phyloP scores from a whole-genome alignment of 2,329 filamentous ascomycete species.

The Scedosporium aurantiacum region DNA sequence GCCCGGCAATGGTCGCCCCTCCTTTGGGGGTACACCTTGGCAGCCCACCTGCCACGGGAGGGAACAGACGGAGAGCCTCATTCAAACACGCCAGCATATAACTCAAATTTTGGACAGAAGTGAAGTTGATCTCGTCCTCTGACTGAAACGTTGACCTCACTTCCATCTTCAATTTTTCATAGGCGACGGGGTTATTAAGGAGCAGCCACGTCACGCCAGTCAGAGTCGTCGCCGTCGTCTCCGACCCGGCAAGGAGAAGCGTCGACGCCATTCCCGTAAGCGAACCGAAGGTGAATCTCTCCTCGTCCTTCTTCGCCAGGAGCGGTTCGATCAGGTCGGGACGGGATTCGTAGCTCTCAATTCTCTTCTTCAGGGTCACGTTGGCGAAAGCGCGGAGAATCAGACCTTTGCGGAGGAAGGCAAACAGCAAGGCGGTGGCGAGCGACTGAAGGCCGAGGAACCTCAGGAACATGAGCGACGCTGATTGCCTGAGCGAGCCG shows the following conservation, averaged over 20 bases:
- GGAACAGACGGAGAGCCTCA: slow-evolving; percentile 30
- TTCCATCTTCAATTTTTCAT: slow-evolving; percentile 24
- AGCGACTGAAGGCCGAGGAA: slow-evolving; percentile 7
- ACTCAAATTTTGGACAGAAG: not conserved
- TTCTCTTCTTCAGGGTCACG: slow-evolving; percentile 9
- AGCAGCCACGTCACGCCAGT: slow-evolving; percentile 18
- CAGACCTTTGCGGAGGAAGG: slow-evolving; percentile 3
- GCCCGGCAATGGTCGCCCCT: slow-evolving; percentile 20
- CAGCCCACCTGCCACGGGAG: slow-evolving; percentile 16
- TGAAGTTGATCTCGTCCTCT: slow-evolving; percentile 1
- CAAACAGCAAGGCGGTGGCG: slow-evolving; percentile 9
- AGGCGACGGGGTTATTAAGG: slow-evolving; percentile 16
- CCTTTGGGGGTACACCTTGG: slow-evolving; percentile 18
- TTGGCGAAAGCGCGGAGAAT: slow-evolving; percentile 2
- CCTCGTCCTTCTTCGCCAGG: slow-evolving; percentile 11
- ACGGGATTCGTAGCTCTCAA: slow-evolving; percentile 9
- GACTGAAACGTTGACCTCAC: not conserved
- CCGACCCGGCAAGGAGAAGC: slow-evolving; percentile 20
- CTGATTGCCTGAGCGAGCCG: slow-evolving; percentile 4
- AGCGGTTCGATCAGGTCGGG: slow-evolving; percentile 14
- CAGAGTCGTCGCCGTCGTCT: slow-evolving; percentile 23
- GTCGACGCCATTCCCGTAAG: slow-evolving; percentile 11
- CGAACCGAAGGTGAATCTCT: slow-evolving; percentile 7
- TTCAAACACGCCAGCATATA: slow-evolving; percentile 26
- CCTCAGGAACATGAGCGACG: slow-evolving; percentile 9